These are phyloP conservation scores for Yamagishiella unicocca DNA, from an alignment of 139 green algal species.

Conservation along the genomic window DNA sequence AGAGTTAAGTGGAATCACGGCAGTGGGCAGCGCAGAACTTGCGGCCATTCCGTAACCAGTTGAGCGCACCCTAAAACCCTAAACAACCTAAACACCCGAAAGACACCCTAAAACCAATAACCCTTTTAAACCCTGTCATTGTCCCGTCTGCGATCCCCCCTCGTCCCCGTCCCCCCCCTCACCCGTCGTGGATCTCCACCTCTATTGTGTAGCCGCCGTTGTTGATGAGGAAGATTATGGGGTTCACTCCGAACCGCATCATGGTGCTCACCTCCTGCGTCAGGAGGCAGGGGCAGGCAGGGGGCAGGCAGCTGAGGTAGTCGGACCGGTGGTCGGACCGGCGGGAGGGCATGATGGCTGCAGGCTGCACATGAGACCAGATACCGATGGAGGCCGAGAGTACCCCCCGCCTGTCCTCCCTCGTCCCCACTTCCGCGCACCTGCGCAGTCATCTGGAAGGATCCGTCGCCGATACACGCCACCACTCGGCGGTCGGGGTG, in stretches of 20 bases:
- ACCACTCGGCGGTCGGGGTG: conserved; percentile 66
- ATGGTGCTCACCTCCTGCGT: conserved; percentile 83
- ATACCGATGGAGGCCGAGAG: too few species aligned
- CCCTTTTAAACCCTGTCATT: too few species aligned
- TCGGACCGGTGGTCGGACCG: not conserved
- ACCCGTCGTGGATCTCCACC: conserved; percentile 83
- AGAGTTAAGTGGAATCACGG: too few species aligned
- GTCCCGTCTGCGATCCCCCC: too few species aligned
- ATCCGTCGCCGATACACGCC: conserved; percentile 84
- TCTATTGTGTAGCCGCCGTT: conserved; percentile 87
- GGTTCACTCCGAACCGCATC: conserved; percentile 74
- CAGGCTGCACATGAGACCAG: too few species aligned
- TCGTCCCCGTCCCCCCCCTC: not conserved
- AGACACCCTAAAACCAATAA: too few species aligned
- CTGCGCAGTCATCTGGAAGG: conserved; percentile 86
- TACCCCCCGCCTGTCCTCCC: too few species aligned
- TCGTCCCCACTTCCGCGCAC: not conserved
- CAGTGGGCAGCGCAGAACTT: too few species aligned
- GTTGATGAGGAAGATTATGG: conserved; percentile 92
- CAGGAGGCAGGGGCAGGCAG: not conserved
- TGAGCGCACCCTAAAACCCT: too few species aligned
- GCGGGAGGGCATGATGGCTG: too few species aligned
- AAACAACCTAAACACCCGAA: too few species aligned
- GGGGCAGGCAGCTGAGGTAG: not conserved
- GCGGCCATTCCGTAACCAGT: too few species aligned